phyloP scores from a whole-genome alignment of 345 rosid genomes.

The Heritiera littoralis region DNA sequence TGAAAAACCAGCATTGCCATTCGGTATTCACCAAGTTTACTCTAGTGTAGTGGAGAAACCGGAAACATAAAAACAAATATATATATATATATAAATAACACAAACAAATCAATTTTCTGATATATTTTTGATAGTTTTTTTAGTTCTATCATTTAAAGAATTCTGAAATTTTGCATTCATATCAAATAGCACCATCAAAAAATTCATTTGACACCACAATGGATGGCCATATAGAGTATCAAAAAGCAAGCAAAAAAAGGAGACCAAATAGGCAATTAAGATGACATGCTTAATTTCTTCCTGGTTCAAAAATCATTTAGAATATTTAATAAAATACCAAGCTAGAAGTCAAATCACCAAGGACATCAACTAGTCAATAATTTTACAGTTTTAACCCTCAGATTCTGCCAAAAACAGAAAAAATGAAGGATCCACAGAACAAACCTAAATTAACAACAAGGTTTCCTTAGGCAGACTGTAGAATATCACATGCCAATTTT shows the following conservation, averaged over 20 bases:
- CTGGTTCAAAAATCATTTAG: background rate
- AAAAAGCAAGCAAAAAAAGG: background rate
- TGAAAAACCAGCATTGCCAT: background rate
- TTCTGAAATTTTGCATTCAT: background rate
- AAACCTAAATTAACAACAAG: conserved; percentile 5
- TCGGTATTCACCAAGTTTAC: background rate
- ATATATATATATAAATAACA: background rate
- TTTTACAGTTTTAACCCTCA: background rate
- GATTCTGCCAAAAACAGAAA: background rate
- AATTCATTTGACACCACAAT: background rate
- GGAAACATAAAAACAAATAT: background rate
- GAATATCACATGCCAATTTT: background rate
- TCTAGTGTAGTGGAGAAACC: background rate
- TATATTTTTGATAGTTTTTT: background rate
- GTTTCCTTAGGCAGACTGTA: background rate
- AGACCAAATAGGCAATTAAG: background rate
- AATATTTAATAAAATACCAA: conserved; percentile 3
- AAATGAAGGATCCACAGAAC: background rate
- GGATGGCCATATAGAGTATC: background rate
- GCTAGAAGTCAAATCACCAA: background rate
- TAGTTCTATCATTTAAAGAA: background rate
- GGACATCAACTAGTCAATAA: background rate
- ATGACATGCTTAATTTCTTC: background rate
- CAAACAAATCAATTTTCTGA: background rate
- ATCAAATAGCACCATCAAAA: background rate